These are phyloP conservation scores for Phaeotremella fagi DNA, from an alignment of 768 basidiomycete genomes.

Conservation along the genomic window DNA sequence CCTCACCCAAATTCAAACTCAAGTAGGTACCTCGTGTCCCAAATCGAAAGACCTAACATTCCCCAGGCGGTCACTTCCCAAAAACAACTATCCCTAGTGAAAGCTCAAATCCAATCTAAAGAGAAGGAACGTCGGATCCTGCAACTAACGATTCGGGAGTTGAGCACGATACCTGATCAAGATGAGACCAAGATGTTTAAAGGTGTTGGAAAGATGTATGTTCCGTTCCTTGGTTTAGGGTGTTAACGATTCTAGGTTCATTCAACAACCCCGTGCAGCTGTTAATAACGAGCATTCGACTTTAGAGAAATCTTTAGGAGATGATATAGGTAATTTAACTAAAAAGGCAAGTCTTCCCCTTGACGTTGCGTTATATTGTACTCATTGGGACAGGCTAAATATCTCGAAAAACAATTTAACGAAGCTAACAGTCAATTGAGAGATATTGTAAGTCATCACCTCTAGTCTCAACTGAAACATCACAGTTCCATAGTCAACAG, in stretches of 20 bases:
- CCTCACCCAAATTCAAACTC: constrained; percentile 85
- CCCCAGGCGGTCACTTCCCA: constrained; percentile 69
- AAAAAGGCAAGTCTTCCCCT: constrained; percentile 65
- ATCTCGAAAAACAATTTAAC: constrained; percentile 86
- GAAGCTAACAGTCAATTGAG: constrained; percentile 81
- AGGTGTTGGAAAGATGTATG: constrained; percentile 92
- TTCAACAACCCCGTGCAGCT: constrained; percentile 71
- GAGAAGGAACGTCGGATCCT: constrained; percentile 85
- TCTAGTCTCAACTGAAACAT: background rate
- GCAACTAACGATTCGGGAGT: constrained; percentile 81
- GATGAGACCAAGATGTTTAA: constrained; percentile 79
- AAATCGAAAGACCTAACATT: background rate
- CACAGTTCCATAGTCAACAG: constrained; percentile 44
- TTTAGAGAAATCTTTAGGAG: constrained; percentile 76
- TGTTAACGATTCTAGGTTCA: constrained; percentile 61
- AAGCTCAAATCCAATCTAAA: constrained; percentile 71
- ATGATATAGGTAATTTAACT: constrained; percentile 71
- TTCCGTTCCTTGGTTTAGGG: constrained; percentile 1
- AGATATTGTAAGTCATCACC: constrained; percentile 41
- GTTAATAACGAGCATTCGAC: constrained; percentile 71
- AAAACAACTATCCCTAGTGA: constrained; percentile 64
- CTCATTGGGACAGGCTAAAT: constrained; percentile 78
- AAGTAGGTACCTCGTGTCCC: constrained; percentile 42
- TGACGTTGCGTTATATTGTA: background rate
- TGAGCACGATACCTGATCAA: constrained; percentile 57